Conservation (phyloP, 768 basidiomycete species). For the Suillus luteus region DNA sequence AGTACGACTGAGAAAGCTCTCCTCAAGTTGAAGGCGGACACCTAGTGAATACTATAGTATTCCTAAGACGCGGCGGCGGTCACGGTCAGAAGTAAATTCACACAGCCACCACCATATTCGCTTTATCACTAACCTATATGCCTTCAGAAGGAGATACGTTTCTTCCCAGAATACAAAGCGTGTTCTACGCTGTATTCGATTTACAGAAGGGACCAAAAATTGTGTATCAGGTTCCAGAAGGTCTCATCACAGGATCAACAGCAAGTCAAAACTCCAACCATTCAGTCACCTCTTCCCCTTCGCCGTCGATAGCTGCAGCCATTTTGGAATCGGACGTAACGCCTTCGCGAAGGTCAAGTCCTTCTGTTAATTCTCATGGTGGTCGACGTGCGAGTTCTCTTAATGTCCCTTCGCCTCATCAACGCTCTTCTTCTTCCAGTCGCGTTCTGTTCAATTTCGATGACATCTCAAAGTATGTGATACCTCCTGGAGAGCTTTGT, state of each 20-base stretch:
- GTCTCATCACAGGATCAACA: conserved; percentile 61
- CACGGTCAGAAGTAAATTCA: background rate
- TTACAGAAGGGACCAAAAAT: conserved; percentile 83
- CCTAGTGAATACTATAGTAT: background rate
- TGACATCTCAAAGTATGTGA: conserved; percentile 91
- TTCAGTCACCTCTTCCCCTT: conserved; percentile 37
- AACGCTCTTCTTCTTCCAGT: conserved; percentile 51
- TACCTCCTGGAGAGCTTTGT: conserved; percentile 83
- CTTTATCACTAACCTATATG: conserved; percentile 29
- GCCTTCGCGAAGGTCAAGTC: conserved; percentile 53
- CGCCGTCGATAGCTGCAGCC: conserved; percentile 30
- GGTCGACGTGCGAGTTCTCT: conserved; percentile 47
- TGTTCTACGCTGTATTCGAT: conserved; percentile 96
- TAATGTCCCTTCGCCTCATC: conserved; percentile 44
- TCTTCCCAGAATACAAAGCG: conserved; percentile 76
- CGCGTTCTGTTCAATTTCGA: conserved; percentile 81
- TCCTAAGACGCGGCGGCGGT: background rate
- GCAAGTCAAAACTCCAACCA: conserved; percentile 33
- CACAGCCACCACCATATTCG: conserved; percentile 7
- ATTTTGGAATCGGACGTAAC: conserved; percentile 35
- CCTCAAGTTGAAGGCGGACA: too few relatives aligned
- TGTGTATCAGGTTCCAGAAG: conserved; percentile 92
- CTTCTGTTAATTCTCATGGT: conserved; percentile 49
- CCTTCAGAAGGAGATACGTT: conserved; percentile 63
- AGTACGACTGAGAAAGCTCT: background rate